A percentile compares a stretch with the other conserved stretches of the same genome.
phyloP scores from a whole-genome alignment of 176 grass and related monocot genomes.

The Eleusine coracana region DNA sequence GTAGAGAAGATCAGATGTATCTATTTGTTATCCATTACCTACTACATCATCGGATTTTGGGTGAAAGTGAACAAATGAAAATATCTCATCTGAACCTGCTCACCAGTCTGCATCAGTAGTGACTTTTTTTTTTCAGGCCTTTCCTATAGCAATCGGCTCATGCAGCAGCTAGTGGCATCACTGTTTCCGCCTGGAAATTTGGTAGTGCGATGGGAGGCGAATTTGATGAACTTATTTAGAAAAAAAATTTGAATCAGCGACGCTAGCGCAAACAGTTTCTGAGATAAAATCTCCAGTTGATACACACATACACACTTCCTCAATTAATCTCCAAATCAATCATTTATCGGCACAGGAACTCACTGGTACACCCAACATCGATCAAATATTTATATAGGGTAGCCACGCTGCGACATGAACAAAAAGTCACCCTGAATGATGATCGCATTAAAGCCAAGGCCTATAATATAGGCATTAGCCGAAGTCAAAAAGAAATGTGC shows the following conservation, averaged over 20 bases:
- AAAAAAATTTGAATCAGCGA: too few relatives aligned
- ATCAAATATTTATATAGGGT: too few relatives aligned
- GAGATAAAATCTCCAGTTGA: too few relatives aligned
- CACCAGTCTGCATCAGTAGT: not conserved
- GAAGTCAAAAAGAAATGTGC: slow-evolving; percentile 9
- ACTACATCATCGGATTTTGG: not conserved
- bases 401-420: not conserved
- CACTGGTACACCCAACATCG: too few relatives aligned
- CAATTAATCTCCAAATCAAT: too few relatives aligned
- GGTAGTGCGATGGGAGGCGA: not conserved
- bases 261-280: too few relatives aligned
- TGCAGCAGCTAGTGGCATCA: too few relatives aligned
- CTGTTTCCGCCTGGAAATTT: too few relatives aligned
- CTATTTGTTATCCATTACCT: not conserved
- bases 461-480: not conserved
- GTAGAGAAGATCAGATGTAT: slow-evolving; percentile 33
- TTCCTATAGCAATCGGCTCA: too few relatives aligned
- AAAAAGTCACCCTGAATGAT: slow-evolving; percentile 1
- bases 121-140: too few relatives aligned
- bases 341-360: not conserved
- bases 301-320: too few relatives aligned
- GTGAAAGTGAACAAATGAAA: not conserved
- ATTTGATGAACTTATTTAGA: not conserved
- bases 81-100: not conserved
- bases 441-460: slow-evolving; percentile 14